Evolutionary conservation across 2,329 filamentous ascomycete species (phyloP).

Genomic region (Cordyceps farinosa): DNA sequence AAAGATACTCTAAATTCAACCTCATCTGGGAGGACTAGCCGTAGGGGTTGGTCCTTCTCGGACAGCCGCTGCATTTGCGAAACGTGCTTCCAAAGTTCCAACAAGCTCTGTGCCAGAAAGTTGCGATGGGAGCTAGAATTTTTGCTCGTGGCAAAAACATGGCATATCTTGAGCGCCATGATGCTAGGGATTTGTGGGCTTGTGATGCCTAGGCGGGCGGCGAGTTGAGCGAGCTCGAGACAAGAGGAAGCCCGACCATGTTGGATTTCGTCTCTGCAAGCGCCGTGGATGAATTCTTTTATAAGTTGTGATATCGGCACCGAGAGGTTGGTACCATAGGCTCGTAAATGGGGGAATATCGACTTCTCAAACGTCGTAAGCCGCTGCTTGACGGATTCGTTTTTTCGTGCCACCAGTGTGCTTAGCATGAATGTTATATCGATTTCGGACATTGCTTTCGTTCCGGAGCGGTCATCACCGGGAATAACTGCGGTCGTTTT

Average conservation of each 20-base stretch:
- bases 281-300: slow-evolving; percentile 23
- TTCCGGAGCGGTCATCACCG: not conserved
- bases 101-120: slow-evolving; percentile 13
- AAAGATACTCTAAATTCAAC: not conserved
- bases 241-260: slow-evolving; percentile 21
- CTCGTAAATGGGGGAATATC: slow-evolving; percentile 30
- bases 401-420: slow-evolving; percentile 22
- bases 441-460: not conserved
- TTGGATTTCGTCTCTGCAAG: slow-evolving; percentile 21
- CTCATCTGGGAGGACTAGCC: not conserved
- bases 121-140: slow-evolving; percentile 19
- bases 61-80: slow-evolving; percentile 18
- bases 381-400: slow-evolving; percentile 20
- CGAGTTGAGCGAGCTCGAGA: slow-evolving; percentile 25
- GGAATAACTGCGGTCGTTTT: not conserved
- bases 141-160: slow-evolving; percentile 21
- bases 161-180: slow-evolving; percentile 34
- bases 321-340: slow-evolving; percentile 7
- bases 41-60: slow-evolving; percentile 17
- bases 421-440: slow-evolving; percentile 32
- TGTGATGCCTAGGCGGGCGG: slow-evolving; percentile 10
- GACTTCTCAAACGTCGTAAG: slow-evolving; percentile 27
- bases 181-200: slow-evolving; percentile 25
- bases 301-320: slow-evolving; percentile 13
- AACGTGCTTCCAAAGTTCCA: slow-evolving; percentile 17